Base-by-base conservation (phyloP, 345 rosid species). In the Gossypium longicalyx region DNA sequence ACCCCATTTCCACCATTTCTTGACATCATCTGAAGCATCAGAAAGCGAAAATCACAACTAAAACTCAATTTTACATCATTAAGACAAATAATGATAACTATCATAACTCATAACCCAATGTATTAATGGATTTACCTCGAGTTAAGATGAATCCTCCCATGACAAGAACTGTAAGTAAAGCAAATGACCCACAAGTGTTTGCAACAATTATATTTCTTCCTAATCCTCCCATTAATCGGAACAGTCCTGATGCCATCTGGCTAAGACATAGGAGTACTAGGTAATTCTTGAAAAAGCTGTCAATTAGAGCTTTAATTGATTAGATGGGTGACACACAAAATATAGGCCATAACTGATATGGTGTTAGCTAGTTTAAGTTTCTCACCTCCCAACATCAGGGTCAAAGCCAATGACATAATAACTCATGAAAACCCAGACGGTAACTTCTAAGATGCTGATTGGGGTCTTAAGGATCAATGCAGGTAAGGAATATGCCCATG, bases 401-500 rank as follows among this genome's bases (percentile, higher is more conserved):
- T 89, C 90, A 70, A 70, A 84, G 57, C 94, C 91, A 43, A 88
- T 79, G 59, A 69, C 87, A 64, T 86, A 86, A 49, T 89, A 89
- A 70, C 90, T 85, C 65, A 82, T 51, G 71, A 80, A 38, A 47
- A 82, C 87, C 98, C 97, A 92, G 52, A 88, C 57, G 7, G 84
- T 82, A 53, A 88, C 88, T 72, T 90, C 97, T 0, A 89, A 47
- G 20, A 88, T 54, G 12, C 93, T 70, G 73, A 89, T 73, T 9
- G 98, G 98, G 72, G 92, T 88, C 81, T 90, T 94, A n/a, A 92
- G 86, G 70, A 94, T 82, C 89, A 93, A 90, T 56, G 91, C 74
- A 19, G 97, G 97, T 49, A 92, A 78, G 67, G 94, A 88, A 79
- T 92, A 94, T 44, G 97, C 90, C 98, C 98, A 94, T 17, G 97